phyloP scores from a whole-genome alignment of 306 rosid species.

The Carpinus fangiana region DNA sequence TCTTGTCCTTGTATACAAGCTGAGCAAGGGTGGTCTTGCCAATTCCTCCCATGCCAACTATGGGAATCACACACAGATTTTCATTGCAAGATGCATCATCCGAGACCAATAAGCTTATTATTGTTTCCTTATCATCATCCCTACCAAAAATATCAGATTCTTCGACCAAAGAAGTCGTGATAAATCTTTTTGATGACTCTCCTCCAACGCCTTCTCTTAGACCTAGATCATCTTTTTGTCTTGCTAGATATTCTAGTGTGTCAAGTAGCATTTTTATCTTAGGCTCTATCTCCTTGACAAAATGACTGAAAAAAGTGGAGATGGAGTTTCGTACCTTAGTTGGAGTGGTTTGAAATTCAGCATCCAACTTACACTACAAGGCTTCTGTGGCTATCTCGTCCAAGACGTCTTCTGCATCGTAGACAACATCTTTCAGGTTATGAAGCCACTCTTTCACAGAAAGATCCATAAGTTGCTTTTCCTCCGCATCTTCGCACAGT shows the following conservation, averaged over 20 bases:
- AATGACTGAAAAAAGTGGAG: no score
- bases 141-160: slow-evolving; percentile 5
- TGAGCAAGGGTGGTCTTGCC: no score
- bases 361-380: background rate
- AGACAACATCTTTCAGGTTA: background rate
- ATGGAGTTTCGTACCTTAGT: no score
- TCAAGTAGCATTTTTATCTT: background rate
- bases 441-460: background rate
- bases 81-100: background rate
- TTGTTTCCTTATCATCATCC: background rate
- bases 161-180: no score
- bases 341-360: background rate
- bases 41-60: no score
- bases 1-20: no score
- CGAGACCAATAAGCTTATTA: background rate
- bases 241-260: background rate
- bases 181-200: no score
- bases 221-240: background rate
- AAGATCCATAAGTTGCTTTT: background rate
- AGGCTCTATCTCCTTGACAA: no score
- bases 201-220: background rate
- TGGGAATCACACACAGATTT: no score
- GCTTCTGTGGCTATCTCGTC: background rate
- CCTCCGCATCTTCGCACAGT: slow-evolving; percentile 9
- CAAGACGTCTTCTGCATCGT: slow-evolving; percentile 4